These are phyloP conservation scores for Neurospora sublineolata DNA, from an alignment of 495 filamentous ascomycete species.

Conservation along the genomic window DNA sequence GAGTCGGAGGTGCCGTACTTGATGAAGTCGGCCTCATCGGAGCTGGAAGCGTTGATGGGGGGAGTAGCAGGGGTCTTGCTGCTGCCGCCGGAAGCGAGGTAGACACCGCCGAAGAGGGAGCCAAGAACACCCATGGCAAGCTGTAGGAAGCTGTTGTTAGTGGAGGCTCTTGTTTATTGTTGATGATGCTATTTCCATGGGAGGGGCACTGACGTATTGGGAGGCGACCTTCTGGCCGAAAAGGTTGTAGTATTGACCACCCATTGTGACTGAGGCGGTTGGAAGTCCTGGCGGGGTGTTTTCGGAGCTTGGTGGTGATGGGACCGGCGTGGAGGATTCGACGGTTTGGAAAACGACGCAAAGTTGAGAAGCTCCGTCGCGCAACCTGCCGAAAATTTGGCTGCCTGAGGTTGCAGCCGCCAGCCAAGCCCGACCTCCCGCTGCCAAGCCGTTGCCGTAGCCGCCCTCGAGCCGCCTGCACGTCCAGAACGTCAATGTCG, in stretches of 20 bases:
- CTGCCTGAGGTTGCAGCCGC: not conserved
- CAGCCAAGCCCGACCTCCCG: not conserved
- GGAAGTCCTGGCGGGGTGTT: conserved; percentile 20
- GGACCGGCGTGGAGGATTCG: conserved; percentile 6
- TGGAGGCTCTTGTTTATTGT: not conserved
- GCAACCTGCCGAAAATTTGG: not conserved
- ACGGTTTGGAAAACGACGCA: conserved; percentile 18
- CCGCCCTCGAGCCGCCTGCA: not conserved
- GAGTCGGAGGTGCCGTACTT: conserved; percentile 50
- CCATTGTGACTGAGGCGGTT: conserved; percentile 54
- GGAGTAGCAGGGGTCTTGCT: conserved; percentile 56
- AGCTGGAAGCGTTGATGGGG: conserved; percentile 74
- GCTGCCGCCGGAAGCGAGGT: conserved; percentile 45
- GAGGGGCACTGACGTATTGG: conserved; percentile 62
- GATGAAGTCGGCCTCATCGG: conserved; percentile 95
- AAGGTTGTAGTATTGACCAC: conserved; percentile 73
- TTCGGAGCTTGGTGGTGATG: conserved; percentile 13
- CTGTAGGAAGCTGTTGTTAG: conserved; percentile 32
- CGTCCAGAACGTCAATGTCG: not conserved
- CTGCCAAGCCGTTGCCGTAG: not conserved
- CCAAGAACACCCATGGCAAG: conserved; percentile 78
- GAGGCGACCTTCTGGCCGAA: conserved; percentile 87
- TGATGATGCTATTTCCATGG: not conserved
- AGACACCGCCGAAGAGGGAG: conserved; percentile 47
- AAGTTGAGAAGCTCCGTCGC: conserved; percentile 11